These are phyloP conservation scores for Candida xyloterini DNA, from an alignment of 805 yeast genomes.

Conservation along the genomic window DNA sequence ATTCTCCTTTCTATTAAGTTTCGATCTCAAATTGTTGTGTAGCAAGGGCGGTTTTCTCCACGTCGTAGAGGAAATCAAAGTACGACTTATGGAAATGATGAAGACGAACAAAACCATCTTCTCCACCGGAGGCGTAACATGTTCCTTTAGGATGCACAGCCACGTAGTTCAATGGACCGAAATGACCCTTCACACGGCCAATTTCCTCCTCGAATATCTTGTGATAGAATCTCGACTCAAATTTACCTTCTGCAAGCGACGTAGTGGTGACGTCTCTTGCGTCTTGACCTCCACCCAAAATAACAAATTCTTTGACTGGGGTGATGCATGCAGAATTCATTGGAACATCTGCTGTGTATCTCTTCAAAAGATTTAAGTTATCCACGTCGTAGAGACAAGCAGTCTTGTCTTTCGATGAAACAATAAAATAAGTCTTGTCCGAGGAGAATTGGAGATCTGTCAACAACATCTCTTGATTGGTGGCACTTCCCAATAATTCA, in stretches of 20 bases:
- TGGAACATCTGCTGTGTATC: slow-evolving; percentile 85
- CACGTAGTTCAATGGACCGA: slow-evolving; percentile 94
- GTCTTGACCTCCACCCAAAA: slow-evolving; percentile 99
- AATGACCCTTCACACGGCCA: slow-evolving; percentile 97
- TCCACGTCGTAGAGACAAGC: slow-evolving; percentile 79
- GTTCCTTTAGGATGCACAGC: slow-evolving; percentile 94
- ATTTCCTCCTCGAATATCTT: slow-evolving; percentile 93
- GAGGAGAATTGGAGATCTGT: slow-evolving; percentile 89
- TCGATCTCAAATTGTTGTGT: slow-evolving; percentile 21
- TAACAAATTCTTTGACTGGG: slow-evolving; percentile 85
- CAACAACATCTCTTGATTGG: slow-evolving; percentile 72
- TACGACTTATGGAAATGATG: slow-evolving; percentile 91
- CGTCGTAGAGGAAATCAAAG: slow-evolving; percentile 90
- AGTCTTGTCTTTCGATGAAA: slow-evolving; percentile 88
- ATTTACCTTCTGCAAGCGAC: slow-evolving; percentile 87
- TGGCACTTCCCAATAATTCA: slow-evolving; percentile 53
- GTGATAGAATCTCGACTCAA: slow-evolving; percentile 94
- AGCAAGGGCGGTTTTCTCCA: slow-evolving; percentile 72
- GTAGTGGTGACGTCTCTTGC: slow-evolving; percentile 99
- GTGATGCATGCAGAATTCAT: slow-evolving; percentile 94
- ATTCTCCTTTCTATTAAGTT: slow-evolving; percentile 10
- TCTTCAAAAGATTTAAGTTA: slow-evolving; percentile 65
- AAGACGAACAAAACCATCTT: slow-evolving; percentile 94
- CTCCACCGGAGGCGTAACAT: slow-evolving; percentile 95
- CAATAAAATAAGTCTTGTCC: slow-evolving; percentile 85